phyloP scores from a whole-genome alignment of 257 asterid species.

The Echium plantagineum region DNA sequence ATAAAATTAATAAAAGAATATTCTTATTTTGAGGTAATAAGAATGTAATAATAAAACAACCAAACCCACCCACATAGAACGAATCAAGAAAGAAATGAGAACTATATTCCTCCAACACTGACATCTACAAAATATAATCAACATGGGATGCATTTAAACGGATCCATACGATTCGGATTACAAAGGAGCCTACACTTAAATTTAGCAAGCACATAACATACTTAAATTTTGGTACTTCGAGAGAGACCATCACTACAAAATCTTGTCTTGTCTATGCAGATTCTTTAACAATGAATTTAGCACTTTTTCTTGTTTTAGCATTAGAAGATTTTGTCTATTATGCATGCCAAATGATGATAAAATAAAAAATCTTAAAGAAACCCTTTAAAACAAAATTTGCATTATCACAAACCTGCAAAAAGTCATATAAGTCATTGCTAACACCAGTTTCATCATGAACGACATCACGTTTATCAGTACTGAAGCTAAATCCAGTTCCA shows the following conservation, averaged over 20 bases:
- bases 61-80: background rate
- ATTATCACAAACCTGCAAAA: conserved; percentile 54
- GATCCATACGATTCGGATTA: background rate
- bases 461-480: conserved; percentile 68
- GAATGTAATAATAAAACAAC: background rate
- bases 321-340: background rate
- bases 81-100: conserved; percentile 1
- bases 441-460: conserved; percentile 81
- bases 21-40: background rate
- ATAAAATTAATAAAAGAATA: background rate
- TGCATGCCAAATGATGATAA: background rate
- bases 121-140: background rate
- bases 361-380: background rate
- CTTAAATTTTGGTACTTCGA: background rate
- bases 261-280: background rate
- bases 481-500: conserved; percentile 97
- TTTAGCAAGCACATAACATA: background rate
- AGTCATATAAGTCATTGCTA: conserved; percentile 87
- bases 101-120: background rate
- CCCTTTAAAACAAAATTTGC: background rate
- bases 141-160: background rate
- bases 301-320: background rate
- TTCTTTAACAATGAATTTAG: background rate
- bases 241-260: background rate
- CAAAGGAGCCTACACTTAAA: background rate